Conservation (phyloP, 176 grass and related monocot species). For the Olyra latifolia region DNA sequence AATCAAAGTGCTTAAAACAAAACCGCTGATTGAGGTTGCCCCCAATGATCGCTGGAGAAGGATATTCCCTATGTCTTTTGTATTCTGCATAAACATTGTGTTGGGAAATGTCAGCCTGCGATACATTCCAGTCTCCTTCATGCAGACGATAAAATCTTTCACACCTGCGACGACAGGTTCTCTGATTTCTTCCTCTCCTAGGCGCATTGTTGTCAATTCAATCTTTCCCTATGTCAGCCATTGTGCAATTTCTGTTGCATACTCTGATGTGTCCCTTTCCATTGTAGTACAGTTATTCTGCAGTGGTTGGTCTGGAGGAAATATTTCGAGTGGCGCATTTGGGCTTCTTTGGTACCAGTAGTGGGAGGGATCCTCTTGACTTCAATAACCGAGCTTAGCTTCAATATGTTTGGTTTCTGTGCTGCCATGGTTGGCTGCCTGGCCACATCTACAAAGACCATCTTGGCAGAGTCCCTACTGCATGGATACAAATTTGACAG, state of each 20-base stretch:
- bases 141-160: slow-evolving; percentile 99
- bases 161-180: slow-evolving; percentile 96
- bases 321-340: slow-evolving; percentile 77
- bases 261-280: slow-evolving; percentile 19
- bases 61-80: slow-evolving; percentile 98
- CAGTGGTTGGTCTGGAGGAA: slow-evolving; percentile 87
- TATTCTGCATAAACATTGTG: slow-evolving; percentile 98
- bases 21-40: slow-evolving; percentile 90
- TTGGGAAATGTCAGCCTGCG: slow-evolving; percentile 90
- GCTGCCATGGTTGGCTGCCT: slow-evolving; percentile 81
- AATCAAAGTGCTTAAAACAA: slow-evolving; percentile 79
- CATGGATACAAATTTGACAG: slow-evolving; percentile 93
- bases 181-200: background rate
- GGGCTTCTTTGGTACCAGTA: slow-evolving; percentile 75
- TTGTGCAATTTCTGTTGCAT: background rate
- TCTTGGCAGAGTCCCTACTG: slow-evolving; percentile 77
- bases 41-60: slow-evolving; percentile 85
- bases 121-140: slow-evolving; percentile 94
- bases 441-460: slow-evolving; percentile 84
- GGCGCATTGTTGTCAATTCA: background rate
- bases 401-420: slow-evolving; percentile 75
- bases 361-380: slow-evolving; percentile 76
- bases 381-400: slow-evolving; percentile 75
- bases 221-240: background rate
- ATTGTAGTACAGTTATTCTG: slow-evolving; percentile 58